These are phyloP conservation scores for Limnanthes douglasii DNA, from an alignment of 345 rosid species.

Conservation along the genomic window DNA sequence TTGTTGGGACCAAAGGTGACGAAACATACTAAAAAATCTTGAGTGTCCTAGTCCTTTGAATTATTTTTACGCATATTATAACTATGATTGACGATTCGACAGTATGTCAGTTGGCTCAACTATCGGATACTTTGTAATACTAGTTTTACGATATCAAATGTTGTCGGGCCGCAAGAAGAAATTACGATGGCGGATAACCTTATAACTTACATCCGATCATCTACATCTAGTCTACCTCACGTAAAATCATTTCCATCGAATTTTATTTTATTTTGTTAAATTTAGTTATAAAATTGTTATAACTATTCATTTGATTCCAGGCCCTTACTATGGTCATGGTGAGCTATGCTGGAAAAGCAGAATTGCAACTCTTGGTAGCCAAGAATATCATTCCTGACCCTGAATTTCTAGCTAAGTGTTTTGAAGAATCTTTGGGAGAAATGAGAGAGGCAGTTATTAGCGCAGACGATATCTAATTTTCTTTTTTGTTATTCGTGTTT, in stretches of 20 bases:
- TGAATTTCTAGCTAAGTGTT: constrained; percentile 41
- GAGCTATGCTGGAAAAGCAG: constrained; percentile 50
- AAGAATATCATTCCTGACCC: constrained; percentile 60
- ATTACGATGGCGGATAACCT: constrained; percentile 30
- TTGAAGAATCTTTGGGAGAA: constrained; percentile 33
- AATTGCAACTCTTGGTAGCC: no score
- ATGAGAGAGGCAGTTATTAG: constrained; percentile 37
- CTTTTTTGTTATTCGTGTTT: no score
- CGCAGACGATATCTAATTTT: no score
- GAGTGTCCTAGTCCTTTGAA: no score
- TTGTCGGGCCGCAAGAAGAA: no score
- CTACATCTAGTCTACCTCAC: constrained; percentile 26
- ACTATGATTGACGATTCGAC: no score
- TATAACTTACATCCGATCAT: constrained; percentile 21
- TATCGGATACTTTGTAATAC: constrained; percentile 35
- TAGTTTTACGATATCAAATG: no score
- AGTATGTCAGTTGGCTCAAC: constrained; percentile 31
- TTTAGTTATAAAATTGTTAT: no score
- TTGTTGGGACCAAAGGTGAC: constrained; percentile 30
- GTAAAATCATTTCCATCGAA: constrained; percentile 11
- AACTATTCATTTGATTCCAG: no score
- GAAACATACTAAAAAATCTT: neutral
- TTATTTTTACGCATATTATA: no score
- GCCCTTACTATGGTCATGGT: constrained; percentile 56
- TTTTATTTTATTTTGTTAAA: no score